Evolutionary conservation across 2,329 filamentous ascomycete species (phyloP), one percentile per base, ranked within the genome.

Genomic region (Colletotrichum sp.): DNA sequence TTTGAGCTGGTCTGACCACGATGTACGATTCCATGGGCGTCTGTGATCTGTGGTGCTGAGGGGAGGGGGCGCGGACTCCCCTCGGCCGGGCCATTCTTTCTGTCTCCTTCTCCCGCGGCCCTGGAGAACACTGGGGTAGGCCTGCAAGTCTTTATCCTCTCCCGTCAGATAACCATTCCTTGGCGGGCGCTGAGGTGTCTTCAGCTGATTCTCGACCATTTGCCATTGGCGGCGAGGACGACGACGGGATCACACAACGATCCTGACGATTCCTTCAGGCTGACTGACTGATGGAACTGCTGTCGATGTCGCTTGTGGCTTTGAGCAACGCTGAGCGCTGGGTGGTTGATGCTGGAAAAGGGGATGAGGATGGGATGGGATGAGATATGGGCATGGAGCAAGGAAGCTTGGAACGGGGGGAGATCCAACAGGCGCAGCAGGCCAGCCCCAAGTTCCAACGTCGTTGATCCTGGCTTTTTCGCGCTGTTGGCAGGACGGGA

Each of bases 111-210:
- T 52, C 59, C 59, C 59, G 18, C 12, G 21, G 18, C 8, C 57
- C 64, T 76, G 70, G 65, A 52, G 59, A 44, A 57, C 64, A 65
- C 74, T 66, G 74, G 74, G 74, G 71, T 74, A 76, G 64, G 64
- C 74, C 59, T 76, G 74, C 49, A 36, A 21, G 28, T 69, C 44
- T 64, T 76, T 52, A 44, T 65, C 26, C 59, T 55, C 59, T 66
- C 44, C 59, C 59, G 59, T 52, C 49, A 74, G 74, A 76, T 74
- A 74, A 65, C 70, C 39, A 64, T 55, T 44, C 24, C 74, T 76
- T 65, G 64, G 71, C 70, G 74, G 64, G 57, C 57, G 64, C 30
- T 73, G 63, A 52, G 10, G 73, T 63, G 70, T 64, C 73, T 73
- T 69, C 26, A 63, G 55, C 52, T 67, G 62, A 62, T 72, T 65